These are phyloP conservation scores for Pyronema omphalodes DNA, from an alignment of 495 filamentous ascomycete species.

Conservation along the genomic window DNA sequence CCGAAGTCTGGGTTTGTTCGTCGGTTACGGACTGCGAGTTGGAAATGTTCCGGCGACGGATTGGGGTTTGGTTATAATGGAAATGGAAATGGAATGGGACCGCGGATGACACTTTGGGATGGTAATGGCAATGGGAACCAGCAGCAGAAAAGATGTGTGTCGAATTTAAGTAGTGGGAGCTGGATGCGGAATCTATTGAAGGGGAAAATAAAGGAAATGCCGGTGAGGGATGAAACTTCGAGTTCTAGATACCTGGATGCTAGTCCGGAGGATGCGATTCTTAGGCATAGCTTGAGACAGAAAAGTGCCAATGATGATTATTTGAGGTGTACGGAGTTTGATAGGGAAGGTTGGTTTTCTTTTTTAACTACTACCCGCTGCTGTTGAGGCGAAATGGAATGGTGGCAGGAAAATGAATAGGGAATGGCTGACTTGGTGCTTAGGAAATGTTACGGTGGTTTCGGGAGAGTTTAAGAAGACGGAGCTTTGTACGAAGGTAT, in stretches of 20 bases:
- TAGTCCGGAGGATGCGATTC: slow-evolving; percentile 21
- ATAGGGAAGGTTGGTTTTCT: slow-evolving; percentile 42
- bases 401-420: background rate
- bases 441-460: slow-evolving; percentile 72
- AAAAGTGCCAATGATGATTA: slow-evolving; percentile 22
- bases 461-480: slow-evolving; percentile 95
- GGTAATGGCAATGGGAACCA: too few relatives aligned
- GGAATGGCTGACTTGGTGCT: background rate
- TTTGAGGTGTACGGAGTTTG: slow-evolving; percentile 84
- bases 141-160: background rate
- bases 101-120: too few relatives aligned
- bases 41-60: too few relatives aligned
- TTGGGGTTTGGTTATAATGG: too few relatives aligned
- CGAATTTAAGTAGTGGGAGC: slow-evolving; percentile 4
- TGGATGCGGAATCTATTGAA: slow-evolving; percentile 15
- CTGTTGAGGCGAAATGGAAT: too few relatives aligned
- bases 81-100: too few relatives aligned
- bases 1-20: too few relatives aligned
- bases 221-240: slow-evolving; percentile 12
- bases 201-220: slow-evolving; percentile 11
- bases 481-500: slow-evolving; percentile 78
- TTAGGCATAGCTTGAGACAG: slow-evolving; percentile 19
- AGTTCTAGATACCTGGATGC: slow-evolving; percentile 23
- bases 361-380: background rate
- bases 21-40: too few relatives aligned